Percentiles rank a stretch among this genome's conserved stretches.
These are phyloP conservation scores for Acmispon strigosus DNA, from an alignment of 306 rosid species.

Conservation along the genomic window DNA sequence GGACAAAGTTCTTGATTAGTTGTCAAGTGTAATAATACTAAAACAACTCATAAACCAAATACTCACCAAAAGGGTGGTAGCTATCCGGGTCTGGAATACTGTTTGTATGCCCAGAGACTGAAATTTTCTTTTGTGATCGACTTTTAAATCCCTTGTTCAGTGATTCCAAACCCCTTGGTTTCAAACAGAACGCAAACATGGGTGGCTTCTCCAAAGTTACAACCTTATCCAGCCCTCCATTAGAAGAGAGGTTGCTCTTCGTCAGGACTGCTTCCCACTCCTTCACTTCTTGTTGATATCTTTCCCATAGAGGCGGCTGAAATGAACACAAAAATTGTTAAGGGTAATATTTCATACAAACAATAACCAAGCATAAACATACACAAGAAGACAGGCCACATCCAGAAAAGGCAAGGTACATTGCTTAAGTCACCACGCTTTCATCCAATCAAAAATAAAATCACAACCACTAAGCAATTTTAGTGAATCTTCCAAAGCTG, in stretches of 20 bases:
- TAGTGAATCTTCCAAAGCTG: not conserved
- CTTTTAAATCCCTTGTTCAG: slow-evolving; percentile 74
- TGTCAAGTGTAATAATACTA: not conserved
- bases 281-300: slow-evolving; percentile 56
- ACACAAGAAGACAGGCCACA: slow-evolving; percentile 1
- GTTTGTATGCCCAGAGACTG: slow-evolving; percentile 56
- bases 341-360: not conserved
- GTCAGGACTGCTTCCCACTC: slow-evolving; percentile 74
- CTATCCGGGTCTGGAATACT: slow-evolving; percentile 60
- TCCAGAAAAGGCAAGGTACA: slow-evolving; percentile 7
- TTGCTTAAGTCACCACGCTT: not conserved
- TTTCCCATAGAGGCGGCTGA: slow-evolving; percentile 89
- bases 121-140: slow-evolving; percentile 69
- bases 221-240: slow-evolving; percentile 46
- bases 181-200: slow-evolving; percentile 91
- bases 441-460: not conserved
- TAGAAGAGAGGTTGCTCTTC: slow-evolving; percentile 37
- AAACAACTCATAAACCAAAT: slow-evolving; percentile 5
- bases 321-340: slow-evolving; percentile 5
- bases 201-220: slow-evolving; percentile 73
- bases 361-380: not conserved
- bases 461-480: not conserved
- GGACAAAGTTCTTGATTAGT: not conserved
- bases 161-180: slow-evolving; percentile 88
- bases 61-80: slow-evolving; percentile 53